These are phyloP conservation scores for Paxillus rubicundulus DNA, from an alignment of 768 basidiomycete genomes.

Conservation along the genomic window DNA sequence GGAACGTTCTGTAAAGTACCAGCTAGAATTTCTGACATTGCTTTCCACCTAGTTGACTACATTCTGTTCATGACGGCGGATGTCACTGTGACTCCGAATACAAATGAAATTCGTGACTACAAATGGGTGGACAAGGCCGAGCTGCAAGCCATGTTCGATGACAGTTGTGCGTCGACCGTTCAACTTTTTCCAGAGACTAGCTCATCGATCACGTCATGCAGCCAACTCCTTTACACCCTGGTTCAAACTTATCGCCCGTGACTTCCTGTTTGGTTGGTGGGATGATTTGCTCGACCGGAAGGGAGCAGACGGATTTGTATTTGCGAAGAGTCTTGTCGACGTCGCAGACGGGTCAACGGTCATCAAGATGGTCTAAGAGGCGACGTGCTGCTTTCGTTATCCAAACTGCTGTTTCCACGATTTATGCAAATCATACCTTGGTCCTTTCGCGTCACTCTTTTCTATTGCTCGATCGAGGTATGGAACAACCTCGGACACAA, in stretches of 20 bases:
- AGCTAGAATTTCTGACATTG: conserved; percentile 3
- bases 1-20: conserved; percentile 9
- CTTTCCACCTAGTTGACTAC: conserved; percentile 75
- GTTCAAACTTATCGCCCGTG: conserved; percentile 97
- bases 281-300: conserved; percentile 75
- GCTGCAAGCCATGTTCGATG: conserved; percentile 86
- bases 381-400: background rate
- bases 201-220: conserved; percentile 28
- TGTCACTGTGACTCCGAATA: conserved; percentile 77
- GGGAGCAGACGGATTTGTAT: conserved; percentile 51
- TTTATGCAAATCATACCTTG: background rate
- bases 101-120: conserved; percentile 87
- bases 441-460: no score
- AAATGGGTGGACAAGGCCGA: conserved; percentile 92
- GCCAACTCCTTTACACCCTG: conserved; percentile 94
- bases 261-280: conserved; percentile 99
- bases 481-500: no score
- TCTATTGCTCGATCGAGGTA: no score
- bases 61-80: conserved; percentile 92
- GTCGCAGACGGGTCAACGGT: conserved; percentile 73
- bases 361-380: conserved; percentile 53
- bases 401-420: background rate
- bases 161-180: conserved; percentile 50
- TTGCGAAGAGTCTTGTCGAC: conserved; percentile 49
- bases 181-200: background rate